Evolutionary conservation across 2,329 filamentous ascomycete species (phyloP), one percentile per base, ranked within the genome.

Genomic region (Lithohypha guttulata): DNA sequence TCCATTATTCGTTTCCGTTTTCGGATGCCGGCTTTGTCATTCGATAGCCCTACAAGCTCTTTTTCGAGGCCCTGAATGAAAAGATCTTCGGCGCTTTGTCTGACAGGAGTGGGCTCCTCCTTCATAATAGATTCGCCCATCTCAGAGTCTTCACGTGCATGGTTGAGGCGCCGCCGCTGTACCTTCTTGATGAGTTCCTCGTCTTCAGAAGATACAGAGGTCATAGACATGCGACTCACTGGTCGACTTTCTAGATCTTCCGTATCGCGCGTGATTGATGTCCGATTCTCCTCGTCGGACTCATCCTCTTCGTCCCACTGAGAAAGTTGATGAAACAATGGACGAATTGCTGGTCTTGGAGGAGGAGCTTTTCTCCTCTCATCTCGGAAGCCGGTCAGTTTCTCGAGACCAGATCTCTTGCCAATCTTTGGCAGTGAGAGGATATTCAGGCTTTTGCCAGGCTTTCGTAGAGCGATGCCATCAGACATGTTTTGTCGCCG

Each of bases 161-260:
- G 46, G 3, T 46, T 29, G 14, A 39, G 27, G 14, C 26, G 17
- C 14, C 50, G 42, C 11, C 45, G 45, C 39, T 52, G 50, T 5
- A 41, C 47, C 37, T 51, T 50, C 22, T 45, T 50, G 32, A 49
- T 43, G 26, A 52, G 65, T 30, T 68, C 66, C 28, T 69, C 63
- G 41, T 70, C 71, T 43, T 69, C 59, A 35, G 73, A 70, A 30
- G 67, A 73, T 2, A 67, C 70, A 11, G 68, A 67, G 25, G 54
- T 65, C 43, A 68, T 65, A 47, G 68, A 75, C 55, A 71, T 68
- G 28, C 81, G 84, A 58, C 84, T 94, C 30, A 79, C 77, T 34
- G 81, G 81, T 28, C 81, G 75, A 47, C 84, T 93, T 44, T 91
- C 87, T 22, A 78, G 77, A 48, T 91, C 87, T 55, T 93, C 87